Evolutionary conservation across 345 rosid genomes (phyloP).

Genomic region (Stellera chamaejasme): DNA sequence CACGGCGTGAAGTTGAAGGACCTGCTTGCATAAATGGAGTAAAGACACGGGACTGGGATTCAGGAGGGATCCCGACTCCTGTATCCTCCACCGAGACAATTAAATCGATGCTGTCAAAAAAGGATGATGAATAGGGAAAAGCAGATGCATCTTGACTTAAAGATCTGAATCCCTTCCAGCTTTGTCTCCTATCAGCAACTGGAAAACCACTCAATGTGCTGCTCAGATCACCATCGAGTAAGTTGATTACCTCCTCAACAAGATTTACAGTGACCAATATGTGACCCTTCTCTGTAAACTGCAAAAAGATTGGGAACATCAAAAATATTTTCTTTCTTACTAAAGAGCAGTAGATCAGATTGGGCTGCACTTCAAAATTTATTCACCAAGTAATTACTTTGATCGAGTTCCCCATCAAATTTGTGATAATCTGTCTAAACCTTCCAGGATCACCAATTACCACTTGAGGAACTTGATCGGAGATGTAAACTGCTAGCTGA

Average conservation of each 20-base stretch:
- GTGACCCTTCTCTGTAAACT: conserved; percentile 95
- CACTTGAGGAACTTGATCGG: conserved; percentile 72
- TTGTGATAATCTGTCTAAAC: conserved; percentile 87
- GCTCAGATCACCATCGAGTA: conserved; percentile 35
- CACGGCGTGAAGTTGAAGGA: conserved; percentile 84
- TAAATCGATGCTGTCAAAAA: conserved; percentile 42
- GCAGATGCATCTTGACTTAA: conserved; percentile 42
- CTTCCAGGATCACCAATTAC: conserved; percentile 93
- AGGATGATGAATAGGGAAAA: conserved; percentile 20
- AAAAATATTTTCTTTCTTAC: conserved; percentile 8
- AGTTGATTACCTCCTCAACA: conserved; percentile 64
- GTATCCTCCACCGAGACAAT: conserved; percentile 95
- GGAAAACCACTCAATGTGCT: conserved; percentile 81
- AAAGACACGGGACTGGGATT: conserved; percentile 83
- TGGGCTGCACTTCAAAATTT: background rate
- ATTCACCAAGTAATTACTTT: conserved; percentile 34
- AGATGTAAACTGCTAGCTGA: conserved; percentile 90
- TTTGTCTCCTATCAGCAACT: conserved; percentile 58
- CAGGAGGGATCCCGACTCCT: conserved; percentile 81
- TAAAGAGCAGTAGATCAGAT: background rate
- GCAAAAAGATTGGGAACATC: conserved; percentile 12
- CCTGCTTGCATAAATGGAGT: conserved; percentile 96
- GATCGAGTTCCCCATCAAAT: conserved; percentile 92
- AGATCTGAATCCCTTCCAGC: conserved; percentile 65
- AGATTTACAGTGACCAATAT: conserved; percentile 77